Base-by-base conservation (phyloP, 2,329 filamentous ascomycete genomes). In the Neonectria sp. region DNA sequence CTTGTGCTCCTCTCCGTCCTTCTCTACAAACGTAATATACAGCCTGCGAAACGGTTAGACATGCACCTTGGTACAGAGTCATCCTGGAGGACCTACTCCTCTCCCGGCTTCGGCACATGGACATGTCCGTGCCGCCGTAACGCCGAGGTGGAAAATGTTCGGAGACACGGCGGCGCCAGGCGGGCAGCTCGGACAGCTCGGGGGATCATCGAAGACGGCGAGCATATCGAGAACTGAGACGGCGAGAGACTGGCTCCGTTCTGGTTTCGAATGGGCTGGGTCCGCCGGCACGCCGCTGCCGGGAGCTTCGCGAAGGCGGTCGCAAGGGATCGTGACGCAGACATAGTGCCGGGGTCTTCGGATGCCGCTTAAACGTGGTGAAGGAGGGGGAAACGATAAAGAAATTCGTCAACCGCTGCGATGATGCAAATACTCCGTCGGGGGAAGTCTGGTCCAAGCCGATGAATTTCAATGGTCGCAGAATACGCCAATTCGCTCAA, bases 1-100 rank as follows among this genome's bases (percentile, higher is more conserved):
- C 68, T 92, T 93, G 80, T 93, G 88, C 72, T 91, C 87, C 33
- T 89, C 85, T 57, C 91, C 91, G 24, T 98, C 95, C 82, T 98
- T 98, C 81, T 98, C 95, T 73, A 98, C 88, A 79, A 98, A 98
- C 0, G 95, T 97, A 29, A 99, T 88, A 78, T 93, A 92, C 65
- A 97, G 89, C 80, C 95, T 97, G 60, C 13, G 71, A 13, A 29
- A 21, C 46, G 35, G 55, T 68, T 53, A 73, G 71, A 43, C 17
- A 65, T 40, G 29, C 37, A 21, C 29, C 29, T 15, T 3, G 29
- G 6, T 25, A 40, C 13, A 37, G n/a, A 31, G 60, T n/a, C 52
- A n/a, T 53, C 31, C 17, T 27, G 12, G 27, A 82, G 12, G 27
- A 82, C 92, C 78, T 85, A 97, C 94, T 98, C 96, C 87, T 98